These are phyloP conservation scores for Bryoglossum gracile DNA, from an alignment of 495 filamentous ascomycete species.

Conservation along the genomic window DNA sequence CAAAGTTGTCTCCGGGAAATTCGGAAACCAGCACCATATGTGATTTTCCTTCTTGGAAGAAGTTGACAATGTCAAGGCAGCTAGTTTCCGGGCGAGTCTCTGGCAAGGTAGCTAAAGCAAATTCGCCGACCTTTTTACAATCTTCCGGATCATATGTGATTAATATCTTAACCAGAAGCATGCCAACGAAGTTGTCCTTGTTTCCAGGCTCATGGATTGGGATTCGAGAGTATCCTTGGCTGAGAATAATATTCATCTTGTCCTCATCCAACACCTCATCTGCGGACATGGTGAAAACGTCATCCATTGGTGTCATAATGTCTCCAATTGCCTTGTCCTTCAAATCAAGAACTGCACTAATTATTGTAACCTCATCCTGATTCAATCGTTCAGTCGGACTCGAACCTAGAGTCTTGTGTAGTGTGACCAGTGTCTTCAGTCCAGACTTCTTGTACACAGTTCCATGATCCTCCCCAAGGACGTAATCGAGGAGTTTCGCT, in stretches of 20 bases:
- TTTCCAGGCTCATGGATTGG: conserved; percentile 87
- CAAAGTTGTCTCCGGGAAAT: conserved; percentile 77
- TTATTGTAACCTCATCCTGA: conserved; percentile 97
- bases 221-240: conserved; percentile 90
- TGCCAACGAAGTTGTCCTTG: conserved; percentile 81
- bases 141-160: conserved; percentile 99
- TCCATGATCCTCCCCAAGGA: conserved; percentile 75
- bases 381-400: conserved; percentile 80
- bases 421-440: conserved; percentile 78
- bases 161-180: conserved; percentile 95
- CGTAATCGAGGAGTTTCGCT: conserved; percentile 66
- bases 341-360: conserved; percentile 89
- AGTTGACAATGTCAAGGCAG: conserved; percentile 97
- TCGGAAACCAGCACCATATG: conserved; percentile 98
- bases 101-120: conserved; percentile 85
- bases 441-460: conserved; percentile 82
- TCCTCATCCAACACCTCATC: conserved; percentile 85
- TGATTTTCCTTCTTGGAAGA: conserved; percentile 97
- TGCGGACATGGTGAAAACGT: conserved; percentile 91
- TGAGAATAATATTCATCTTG: conserved; percentile 88
- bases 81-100: conserved; percentile 93
- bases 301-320: conserved; percentile 98
- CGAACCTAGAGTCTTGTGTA: conserved; percentile 84
- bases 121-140: conserved; percentile 72
- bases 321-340: conserved; percentile 91